phyloP scores from a whole-genome alignment of 1,284 basidiomycete species.

The Waitea zeae region DNA sequence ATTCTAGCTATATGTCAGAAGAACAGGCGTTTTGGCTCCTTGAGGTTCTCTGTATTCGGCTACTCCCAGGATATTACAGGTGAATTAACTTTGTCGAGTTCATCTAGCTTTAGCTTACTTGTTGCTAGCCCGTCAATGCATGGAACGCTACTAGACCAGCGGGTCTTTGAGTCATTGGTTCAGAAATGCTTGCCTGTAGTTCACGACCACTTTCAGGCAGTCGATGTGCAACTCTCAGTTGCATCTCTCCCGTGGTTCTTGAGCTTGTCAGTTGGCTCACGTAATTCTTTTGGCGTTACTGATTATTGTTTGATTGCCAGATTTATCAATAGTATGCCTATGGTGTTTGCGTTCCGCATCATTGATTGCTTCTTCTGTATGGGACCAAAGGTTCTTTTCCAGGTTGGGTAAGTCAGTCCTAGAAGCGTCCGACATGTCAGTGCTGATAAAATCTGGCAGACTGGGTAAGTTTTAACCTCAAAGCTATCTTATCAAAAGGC shows the following conservation, averaged over 20 bases:
- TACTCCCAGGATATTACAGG: slow-evolving; percentile 97
- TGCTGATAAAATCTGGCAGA: slow-evolving; percentile 10
- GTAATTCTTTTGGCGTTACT: background rate
- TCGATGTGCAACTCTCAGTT: slow-evolving; percentile 94
- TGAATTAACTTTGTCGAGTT: slow-evolving; percentile 17
- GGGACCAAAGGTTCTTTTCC: slow-evolving; percentile 97
- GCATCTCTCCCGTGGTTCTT: slow-evolving; percentile 98
- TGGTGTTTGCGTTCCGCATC: slow-evolving; percentile 97
- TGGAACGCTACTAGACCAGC: slow-evolving; percentile 92
- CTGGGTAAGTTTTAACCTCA: slow-evolving; percentile 23
- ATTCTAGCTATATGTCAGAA: slow-evolving; percentile 99
- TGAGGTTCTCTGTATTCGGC: slow-evolving; percentile 86
- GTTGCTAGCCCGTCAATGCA: slow-evolving; percentile 83
- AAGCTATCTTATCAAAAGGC: background rate
- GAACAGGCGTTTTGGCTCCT: slow-evolving; percentile 98
- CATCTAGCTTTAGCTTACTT: slow-evolving; percentile 2
- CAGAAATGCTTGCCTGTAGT: slow-evolving; percentile 81
- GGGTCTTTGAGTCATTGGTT: slow-evolving; percentile 96
- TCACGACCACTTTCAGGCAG: slow-evolving; percentile 80
- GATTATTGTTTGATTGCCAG: slow-evolving; percentile 18
- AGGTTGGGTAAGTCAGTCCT: slow-evolving; percentile 62
- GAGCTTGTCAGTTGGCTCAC: slow-evolving; percentile 47
- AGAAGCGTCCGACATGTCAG: background rate
- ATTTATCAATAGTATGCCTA: slow-evolving; percentile 98
- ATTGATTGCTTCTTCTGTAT: slow-evolving; percentile 99